phyloP scores from a whole-genome alignment of 2,329 filamentous ascomycete genomes.

The Thermochaetoides dissita region DNA sequence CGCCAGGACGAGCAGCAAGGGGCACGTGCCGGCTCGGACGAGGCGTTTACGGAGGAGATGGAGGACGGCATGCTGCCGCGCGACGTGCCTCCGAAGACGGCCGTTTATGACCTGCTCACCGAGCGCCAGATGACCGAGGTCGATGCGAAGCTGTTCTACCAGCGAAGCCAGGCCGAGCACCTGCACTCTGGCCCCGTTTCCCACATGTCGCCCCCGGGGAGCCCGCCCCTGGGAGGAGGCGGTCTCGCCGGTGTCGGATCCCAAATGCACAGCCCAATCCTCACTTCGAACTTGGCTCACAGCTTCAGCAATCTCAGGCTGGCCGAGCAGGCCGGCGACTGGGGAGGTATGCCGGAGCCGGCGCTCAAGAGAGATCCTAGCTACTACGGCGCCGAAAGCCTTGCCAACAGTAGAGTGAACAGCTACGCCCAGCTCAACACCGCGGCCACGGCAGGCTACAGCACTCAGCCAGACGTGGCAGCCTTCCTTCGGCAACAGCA shows the following conservation, averaged over 20 bases:
- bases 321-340: constrained; percentile 6
- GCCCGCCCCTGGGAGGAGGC: too few species aligned
- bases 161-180: constrained; percentile 60
- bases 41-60: constrained; percentile 19
- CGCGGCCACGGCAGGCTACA: too few species aligned
- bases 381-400: constrained; percentile 5
- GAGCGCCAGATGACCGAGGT: constrained; percentile 91
- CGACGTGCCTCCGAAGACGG: constrained; percentile 55
- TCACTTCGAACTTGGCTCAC: constrained; percentile 5
- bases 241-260: too few species aligned
- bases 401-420: constrained; percentile 6
- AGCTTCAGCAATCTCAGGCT: constrained; percentile 7
- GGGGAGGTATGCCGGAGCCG: constrained; percentile 7
- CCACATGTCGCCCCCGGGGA: constrained; percentile 31
- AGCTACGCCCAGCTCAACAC: constrained; percentile 11
- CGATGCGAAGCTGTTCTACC: constrained; percentile 92
- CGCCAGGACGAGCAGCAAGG: constrained; percentile 1
- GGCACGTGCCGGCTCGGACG: constrained; percentile 1
- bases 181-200: constrained; percentile 24
- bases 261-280: constrained; percentile 7
- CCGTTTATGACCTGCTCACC: constrained; percentile 83
- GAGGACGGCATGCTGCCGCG: constrained; percentile 46
- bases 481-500: too few species aligned
- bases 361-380: constrained; percentile 10
- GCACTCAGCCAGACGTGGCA: too few species aligned